phyloP scores from a whole-genome alignment of 352 stramenopile genomes.

The Phytophthora pluvialis region DNA sequence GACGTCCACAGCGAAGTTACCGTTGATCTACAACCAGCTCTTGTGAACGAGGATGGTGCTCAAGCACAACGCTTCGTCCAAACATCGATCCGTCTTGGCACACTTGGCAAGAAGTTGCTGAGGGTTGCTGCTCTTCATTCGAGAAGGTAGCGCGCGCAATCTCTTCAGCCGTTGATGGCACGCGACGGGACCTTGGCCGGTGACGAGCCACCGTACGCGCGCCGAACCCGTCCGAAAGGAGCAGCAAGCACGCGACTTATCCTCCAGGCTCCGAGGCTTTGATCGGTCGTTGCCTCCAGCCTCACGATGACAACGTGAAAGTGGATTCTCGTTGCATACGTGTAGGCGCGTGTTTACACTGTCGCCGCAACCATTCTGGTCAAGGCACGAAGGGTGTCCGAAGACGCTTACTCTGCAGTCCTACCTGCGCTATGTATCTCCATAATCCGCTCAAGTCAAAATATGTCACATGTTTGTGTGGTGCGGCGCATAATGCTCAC shows the following conservation, averaged over 20 bases:
- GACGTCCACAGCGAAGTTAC: too few species aligned
- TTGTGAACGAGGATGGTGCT: too few species aligned
- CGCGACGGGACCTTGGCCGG: not conserved
- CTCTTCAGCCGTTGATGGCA: not conserved
- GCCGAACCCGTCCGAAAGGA: not conserved
- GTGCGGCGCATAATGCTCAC: not conserved
- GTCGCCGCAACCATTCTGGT: not conserved
- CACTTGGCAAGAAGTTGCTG: too few species aligned
- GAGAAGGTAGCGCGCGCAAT: slow-evolving; percentile 8
- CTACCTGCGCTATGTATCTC: too few species aligned
- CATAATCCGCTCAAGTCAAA: slow-evolving; percentile 8
- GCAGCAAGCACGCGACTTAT: too few species aligned
- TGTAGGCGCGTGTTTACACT: not conserved
- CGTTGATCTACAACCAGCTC: too few species aligned
- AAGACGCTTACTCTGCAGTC: too few species aligned
- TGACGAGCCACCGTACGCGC: not conserved
- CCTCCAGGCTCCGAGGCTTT: too few species aligned
- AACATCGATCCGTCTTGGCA: too few species aligned
- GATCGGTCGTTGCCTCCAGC: too few species aligned
- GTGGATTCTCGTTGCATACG: slow-evolving; percentile 1
- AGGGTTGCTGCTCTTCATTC: too few species aligned
- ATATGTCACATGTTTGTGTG: slow-evolving; percentile 14
- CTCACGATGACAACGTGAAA: not conserved
- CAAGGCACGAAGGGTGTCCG: not conserved
- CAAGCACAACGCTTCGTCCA: too few species aligned